Conservation (phyloP, 2,329 filamentous ascomycete species). For the Ceratocystis eucalypticola region DNA sequence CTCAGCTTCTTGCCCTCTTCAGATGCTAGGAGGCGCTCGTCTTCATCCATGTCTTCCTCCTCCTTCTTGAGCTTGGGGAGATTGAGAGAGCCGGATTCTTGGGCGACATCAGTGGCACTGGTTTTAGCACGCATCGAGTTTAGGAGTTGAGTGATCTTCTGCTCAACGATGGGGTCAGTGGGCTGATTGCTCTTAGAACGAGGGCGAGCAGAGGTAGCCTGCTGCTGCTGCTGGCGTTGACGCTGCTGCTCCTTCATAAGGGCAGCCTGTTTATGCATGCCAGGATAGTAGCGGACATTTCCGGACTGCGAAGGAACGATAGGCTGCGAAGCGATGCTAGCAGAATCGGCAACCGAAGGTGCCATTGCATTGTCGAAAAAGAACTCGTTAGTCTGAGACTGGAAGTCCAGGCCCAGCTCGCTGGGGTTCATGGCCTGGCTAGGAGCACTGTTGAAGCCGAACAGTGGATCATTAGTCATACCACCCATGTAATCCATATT, state of each 20-base stretch:
- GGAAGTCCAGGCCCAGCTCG: slow-evolving; percentile 52
- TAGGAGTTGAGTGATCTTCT: slow-evolving; percentile 84
- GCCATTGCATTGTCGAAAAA: slow-evolving; percentile 41
- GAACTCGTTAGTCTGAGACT: slow-evolving; percentile 41
- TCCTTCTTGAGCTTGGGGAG: slow-evolving; percentile 73
- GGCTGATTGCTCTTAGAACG: slow-evolving; percentile 39
- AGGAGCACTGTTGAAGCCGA: slow-evolving; percentile 59
- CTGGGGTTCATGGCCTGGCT: slow-evolving; percentile 47
- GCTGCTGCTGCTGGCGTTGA: slow-evolving; percentile 46
- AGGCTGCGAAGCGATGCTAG: slow-evolving; percentile 34
- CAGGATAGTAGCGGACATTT: slow-evolving; percentile 67
- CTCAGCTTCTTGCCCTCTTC: slow-evolving; percentile 99
- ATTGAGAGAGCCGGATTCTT: slow-evolving; percentile 35
- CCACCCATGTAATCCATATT: slow-evolving; percentile 40
- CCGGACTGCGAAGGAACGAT: slow-evolving; percentile 39
- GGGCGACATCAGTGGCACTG: slow-evolving; percentile 32
- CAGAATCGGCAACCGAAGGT: slow-evolving; percentile 30
- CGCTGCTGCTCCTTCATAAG: slow-evolving; percentile 60
- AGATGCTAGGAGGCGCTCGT: slow-evolving; percentile 83
- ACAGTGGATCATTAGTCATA: slow-evolving; percentile 49
- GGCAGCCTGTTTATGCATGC: slow-evolving; percentile 83
- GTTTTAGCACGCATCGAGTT: slow-evolving; percentile 78
- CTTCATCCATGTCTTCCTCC: slow-evolving; percentile 97
- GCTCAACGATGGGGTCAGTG: slow-evolving; percentile 63
- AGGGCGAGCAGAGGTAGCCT: slow-evolving; percentile 30